Conservation (phyloP, 805 yeast genomes). For the Teunomyces lycoperdinae region DNA sequence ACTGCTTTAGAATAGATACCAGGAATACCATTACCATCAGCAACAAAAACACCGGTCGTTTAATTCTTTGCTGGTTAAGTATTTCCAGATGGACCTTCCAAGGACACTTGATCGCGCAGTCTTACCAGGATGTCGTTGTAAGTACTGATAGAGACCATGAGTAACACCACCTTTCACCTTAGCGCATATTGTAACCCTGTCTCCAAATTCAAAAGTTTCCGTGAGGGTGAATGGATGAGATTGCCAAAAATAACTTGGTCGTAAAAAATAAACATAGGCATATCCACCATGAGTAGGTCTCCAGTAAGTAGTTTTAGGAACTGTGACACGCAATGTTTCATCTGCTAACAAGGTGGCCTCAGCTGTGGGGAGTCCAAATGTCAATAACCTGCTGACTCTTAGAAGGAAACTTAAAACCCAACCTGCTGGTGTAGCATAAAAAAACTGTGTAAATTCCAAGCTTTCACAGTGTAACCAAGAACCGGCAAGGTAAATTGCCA, state of each 20-base stretch:
- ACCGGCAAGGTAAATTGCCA: constrained; percentile 42
- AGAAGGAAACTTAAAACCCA: constrained; percentile 37
- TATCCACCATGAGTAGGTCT: constrained; percentile 51
- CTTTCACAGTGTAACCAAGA: constrained; percentile 44
- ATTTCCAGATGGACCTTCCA: constrained; percentile 71
- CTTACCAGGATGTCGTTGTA: constrained; percentile 22
- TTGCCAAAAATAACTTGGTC: constrained; percentile 52
- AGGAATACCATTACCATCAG: constrained; percentile 77
- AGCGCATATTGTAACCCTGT: constrained; percentile 45
- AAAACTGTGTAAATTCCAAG: constrained; percentile 28
- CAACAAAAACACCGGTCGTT: constrained; percentile 54
- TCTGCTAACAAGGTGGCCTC: constrained; percentile 28
- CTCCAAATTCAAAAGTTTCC: constrained; percentile 37
- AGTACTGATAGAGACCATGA: constrained; percentile 20
- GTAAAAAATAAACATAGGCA: constrained; percentile 52
- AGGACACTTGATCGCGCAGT: constrained; percentile 29
- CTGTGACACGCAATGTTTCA: constrained; percentile 33
- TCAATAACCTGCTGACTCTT: constrained; percentile 24
- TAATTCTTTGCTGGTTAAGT: constrained; percentile 39
- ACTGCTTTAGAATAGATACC: constrained; percentile 43
- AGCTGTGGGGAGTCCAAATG: constrained; percentile 39
- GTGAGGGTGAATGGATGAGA: constrained; percentile 67
- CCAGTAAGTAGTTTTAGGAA: constrained; percentile 38
- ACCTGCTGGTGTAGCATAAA: constrained; percentile 30
- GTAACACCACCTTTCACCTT: constrained; percentile 58